phyloP scores from a whole-genome alignment of 2,329 filamentous ascomycete species.

The Pyricularia pennisetigena region DNA sequence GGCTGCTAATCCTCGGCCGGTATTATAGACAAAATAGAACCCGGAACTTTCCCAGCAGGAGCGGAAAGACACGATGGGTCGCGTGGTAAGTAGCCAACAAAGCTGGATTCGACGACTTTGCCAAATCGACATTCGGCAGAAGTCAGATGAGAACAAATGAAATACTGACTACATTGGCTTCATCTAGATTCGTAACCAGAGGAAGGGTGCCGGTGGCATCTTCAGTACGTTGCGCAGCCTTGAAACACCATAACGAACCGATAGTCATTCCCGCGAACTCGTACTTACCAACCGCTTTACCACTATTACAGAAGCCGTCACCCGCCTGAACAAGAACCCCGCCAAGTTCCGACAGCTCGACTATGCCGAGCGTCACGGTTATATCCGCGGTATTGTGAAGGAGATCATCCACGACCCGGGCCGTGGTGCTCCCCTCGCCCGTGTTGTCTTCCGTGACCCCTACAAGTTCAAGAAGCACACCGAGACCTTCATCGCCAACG shows the following conservation, averaged over 20 bases:
- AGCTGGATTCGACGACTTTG: background rate
- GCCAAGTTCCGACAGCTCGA: slow-evolving; percentile 94
- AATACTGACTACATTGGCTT: background rate
- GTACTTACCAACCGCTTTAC: background rate
- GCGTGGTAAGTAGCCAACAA: slow-evolving; percentile 29
- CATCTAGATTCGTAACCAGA: slow-evolving; percentile 51
- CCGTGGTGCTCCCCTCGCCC: slow-evolving; percentile 94
- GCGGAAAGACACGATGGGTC: slow-evolving; percentile 37
- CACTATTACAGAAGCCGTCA: slow-evolving; percentile 23
- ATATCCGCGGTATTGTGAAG: slow-evolving; percentile 95
- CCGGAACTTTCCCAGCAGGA: slow-evolving; percentile 5
- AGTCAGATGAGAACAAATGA: background rate
- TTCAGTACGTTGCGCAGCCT: slow-evolving; percentile 26
- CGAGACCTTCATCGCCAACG: slow-evolving; percentile 99
- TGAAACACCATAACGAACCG: background rate
- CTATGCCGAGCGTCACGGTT: slow-evolving; percentile 93
- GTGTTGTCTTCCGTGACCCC: slow-evolving; percentile 93
- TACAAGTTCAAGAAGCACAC: slow-evolving; percentile 97
- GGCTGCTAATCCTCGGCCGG: slow-evolving; percentile 2
- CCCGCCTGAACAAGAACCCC: slow-evolving; percentile 87
- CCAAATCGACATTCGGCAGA: background rate
- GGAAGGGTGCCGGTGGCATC: slow-evolving; percentile 49
- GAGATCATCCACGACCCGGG: slow-evolving; percentile 99
- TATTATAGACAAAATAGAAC: slow-evolving; percentile 2
- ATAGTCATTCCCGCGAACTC: background rate